Percentiles rank a stretch among this genome's conserved stretches.
These are phyloP conservation scores for Pseudogymnoascus sp. DNA, from an alignment of 2,329 filamentous ascomycete species.

Conservation along the genomic window DNA sequence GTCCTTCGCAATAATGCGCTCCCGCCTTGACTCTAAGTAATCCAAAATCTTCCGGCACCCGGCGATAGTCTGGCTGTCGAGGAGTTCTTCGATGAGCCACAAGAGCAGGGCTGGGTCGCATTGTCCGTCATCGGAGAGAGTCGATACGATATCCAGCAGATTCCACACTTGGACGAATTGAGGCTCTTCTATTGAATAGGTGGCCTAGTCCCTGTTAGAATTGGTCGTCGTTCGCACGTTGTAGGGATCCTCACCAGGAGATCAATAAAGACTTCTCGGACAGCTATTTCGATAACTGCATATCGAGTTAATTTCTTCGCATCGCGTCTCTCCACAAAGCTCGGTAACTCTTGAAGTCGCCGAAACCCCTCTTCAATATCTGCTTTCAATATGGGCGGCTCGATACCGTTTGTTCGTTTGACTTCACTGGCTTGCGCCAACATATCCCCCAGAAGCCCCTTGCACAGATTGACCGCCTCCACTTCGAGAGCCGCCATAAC, in stretches of 20 bases:
- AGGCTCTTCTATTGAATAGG: constrained; percentile 66
- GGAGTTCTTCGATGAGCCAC: constrained; percentile 85
- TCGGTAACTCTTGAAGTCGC: constrained; percentile 38
- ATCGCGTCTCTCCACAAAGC: constrained; percentile 20
- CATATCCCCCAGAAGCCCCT: constrained; percentile 46
- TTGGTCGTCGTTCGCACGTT: constrained; percentile 19
- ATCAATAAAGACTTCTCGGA: constrained; percentile 70
- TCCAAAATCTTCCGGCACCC: constrained; percentile 89
- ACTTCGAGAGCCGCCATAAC: constrained; percentile 47
- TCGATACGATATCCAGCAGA: constrained; percentile 80
- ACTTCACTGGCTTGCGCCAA: constrained; percentile 49
- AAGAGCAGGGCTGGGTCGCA: constrained; percentile 75
- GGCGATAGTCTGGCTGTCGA: constrained; percentile 91
- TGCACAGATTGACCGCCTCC: constrained; percentile 45
- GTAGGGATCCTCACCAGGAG: constrained; percentile 54
- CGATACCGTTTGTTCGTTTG: constrained; percentile 55
- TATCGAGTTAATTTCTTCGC: constrained; percentile 46
- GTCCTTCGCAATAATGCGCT: constrained; percentile 73
- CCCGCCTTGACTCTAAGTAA: constrained; percentile 86
- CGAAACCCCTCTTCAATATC: constrained; percentile 48
- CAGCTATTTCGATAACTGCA: constrained; percentile 74
- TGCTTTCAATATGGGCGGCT: constrained; percentile 66
- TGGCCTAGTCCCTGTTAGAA: constrained; percentile 48
- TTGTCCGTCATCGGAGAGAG: constrained; percentile 74
- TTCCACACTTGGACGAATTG: constrained; percentile 85